phyloP scores from a whole-genome alignment of 257 asterid species.

The Solanum chilense region DNA sequence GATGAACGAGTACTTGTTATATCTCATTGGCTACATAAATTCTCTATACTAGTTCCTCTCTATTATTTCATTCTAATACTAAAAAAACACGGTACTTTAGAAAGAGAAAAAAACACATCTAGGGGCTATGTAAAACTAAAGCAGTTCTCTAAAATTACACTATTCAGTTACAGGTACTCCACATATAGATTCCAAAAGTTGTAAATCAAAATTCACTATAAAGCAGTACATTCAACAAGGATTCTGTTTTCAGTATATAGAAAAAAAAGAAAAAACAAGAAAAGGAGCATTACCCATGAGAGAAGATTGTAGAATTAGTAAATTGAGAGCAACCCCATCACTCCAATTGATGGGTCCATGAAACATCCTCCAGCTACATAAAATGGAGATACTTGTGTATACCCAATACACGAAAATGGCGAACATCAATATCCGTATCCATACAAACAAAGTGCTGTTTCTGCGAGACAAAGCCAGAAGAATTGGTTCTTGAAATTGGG shows the following conservation, averaged over 20 bases:
- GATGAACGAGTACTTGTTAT: background rate
- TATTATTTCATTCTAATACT: background rate
- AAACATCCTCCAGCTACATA: background rate
- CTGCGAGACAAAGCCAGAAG: background rate
- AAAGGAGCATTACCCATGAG: conserved; percentile 15
- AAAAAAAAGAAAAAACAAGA: background rate
- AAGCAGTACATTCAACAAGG: background rate
- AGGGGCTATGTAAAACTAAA: background rate
- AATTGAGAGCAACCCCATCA: conserved; percentile 8
- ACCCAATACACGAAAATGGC: background rate
- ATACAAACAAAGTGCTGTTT: background rate
- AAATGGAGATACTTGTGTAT: background rate
- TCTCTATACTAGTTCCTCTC: background rate
- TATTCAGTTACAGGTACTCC: background rate
- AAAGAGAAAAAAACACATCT: background rate
- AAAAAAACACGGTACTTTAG: background rate
- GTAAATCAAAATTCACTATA: background rate
- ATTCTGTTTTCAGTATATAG: background rate
- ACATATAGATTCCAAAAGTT: background rate
- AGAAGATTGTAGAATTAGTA: conserved; percentile 16
- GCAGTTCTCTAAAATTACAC: background rate
- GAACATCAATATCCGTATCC: background rate
- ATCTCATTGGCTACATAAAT: background rate
- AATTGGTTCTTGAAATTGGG: background rate
- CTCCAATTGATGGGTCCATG: conserved; percentile 6